Evolutionary conservation across 75 land plant species (phyloP), one percentile per base, ranked within the genome.

Genomic region (Selaginella tamariscina): DNA sequence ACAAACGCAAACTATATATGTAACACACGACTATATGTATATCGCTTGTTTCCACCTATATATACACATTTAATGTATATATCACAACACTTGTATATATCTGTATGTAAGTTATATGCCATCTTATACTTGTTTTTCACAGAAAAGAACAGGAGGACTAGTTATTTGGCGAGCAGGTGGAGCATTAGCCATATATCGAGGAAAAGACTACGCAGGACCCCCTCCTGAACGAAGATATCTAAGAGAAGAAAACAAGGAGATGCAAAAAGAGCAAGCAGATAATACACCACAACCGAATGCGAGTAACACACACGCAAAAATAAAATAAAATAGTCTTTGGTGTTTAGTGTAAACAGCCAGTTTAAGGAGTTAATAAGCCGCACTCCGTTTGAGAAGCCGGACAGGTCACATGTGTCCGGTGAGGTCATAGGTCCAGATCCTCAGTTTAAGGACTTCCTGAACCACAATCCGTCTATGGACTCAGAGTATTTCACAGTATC

Each of bases 141-240:
- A 88, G 88, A 78, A 72, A 56, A 85, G 84, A 82, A 88, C 85
- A 55, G 91, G 91, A 63, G 91, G 91, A 5, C 29, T 88, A 70
- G 88, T 88, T 60, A 57, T 88, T 65, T 85, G 91, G 88, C 82
- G 88, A 39, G 76, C 88, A 54, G 83, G 85, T 75, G 75, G 80
- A 56, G 65, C 66, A 30, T 70, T 82, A 24, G 68, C 83, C 23
- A 63, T 88, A 64, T 88, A 88, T 67, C 75, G 91, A 59, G 91
- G 91, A 54, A 55, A 73, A 24, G 64, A 81, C 65, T 88, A 85
- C 31, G 64, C 70, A 20, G 23, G 24, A 9, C 27, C 27, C 8
- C 26, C 26, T 5, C 5, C 8, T 5, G 62, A 59, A 21, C 62
- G 62, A 23, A 8, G 26, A 21, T 2, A 8, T 59, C 27, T 49